Percentiles rank a stretch among this genome's conserved stretches.
Evolutionary conservation across 1,139 yeast genomes (phyloP).

Genomic region (Suhomyces terraborum): DNA sequence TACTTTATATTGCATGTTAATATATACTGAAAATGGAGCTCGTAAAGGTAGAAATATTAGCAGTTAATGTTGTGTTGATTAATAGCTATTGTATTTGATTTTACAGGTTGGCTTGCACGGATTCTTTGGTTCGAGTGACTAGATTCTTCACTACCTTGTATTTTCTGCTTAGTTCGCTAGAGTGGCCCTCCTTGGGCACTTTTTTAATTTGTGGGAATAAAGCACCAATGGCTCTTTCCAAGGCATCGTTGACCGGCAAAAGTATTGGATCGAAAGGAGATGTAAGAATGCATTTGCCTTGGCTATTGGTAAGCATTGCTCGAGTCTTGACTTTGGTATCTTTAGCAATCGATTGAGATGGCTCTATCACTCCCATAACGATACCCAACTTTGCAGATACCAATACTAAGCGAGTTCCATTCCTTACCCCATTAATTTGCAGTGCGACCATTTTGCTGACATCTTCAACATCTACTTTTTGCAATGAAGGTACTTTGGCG

Average conservation of each 20-base stretch:
- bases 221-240: constrained; percentile 47
- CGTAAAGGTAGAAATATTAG: background rate
- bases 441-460: constrained; percentile 45
- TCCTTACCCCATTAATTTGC: constrained; percentile 40
- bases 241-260: constrained; percentile 56
- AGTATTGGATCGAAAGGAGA: constrained; percentile 64
- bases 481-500: constrained; percentile 35
- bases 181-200: constrained; percentile 42
- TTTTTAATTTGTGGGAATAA: constrained; percentile 51
- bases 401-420: constrained; percentile 18
- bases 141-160: constrained; percentile 44
- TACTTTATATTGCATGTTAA: constrained; percentile 22
- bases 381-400: constrained; percentile 8
- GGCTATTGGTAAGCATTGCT: constrained; percentile 4
- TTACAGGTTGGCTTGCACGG: background rate
- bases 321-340: constrained; percentile 43
- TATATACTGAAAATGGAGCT: constrained; percentile 14
- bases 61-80: background rate
- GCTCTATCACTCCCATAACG: constrained; percentile 30
- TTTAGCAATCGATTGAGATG: constrained; percentile 42
- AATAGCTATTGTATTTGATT: background rate
- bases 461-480: constrained; percentile 41
- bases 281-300: constrained; percentile 13
- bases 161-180: constrained; percentile 57
- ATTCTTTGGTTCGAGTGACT: constrained; percentile 21